Evolutionary conservation across 139 green algal genomes (phyloP), one percentile per base, ranked within the genome.

Genomic region (Trebouxia sp.): DNA sequence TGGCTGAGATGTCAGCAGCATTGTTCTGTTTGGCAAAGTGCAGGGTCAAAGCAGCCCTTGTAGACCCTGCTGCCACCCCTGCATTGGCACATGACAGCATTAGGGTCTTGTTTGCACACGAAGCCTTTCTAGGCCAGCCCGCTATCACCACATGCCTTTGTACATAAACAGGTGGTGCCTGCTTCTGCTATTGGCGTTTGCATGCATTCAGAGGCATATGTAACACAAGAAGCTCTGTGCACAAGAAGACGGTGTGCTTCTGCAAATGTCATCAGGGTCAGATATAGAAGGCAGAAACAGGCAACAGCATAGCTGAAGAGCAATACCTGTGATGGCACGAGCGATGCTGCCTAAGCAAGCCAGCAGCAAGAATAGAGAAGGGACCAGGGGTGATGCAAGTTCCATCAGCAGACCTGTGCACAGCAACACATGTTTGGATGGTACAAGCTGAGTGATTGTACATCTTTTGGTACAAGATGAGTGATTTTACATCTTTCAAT

Each of bases 1-100:
- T 97, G 32, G 93, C 89, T 1, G 93, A 84, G 1, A 97, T 88
- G 78, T 97, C 94, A 26, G 93, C 94, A 1, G 93, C 89, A 77
- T 97, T 97, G 55, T 89, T 76, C 12, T 65, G 42, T n/a, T 26
- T 53, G 14, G 85, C 84, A 87, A 98, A 98, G 85, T 98, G 94
- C 80, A 95, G 87, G 5, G 94, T 98, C 55, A 98, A 85, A 6
- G 94, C 94, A 26, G 88, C 91, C 20, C 93, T 83, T 1, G 93
- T 97, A 1, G 94, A 92, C 14, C 92, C 91, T 22, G 84, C 90
- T 6, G 91, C 91, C 37, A 94, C 92, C 3, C 93, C 93, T 86
- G 83, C 85, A 78, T 42, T n/a, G n/a, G n/a, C n/a, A n/a, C n/a
- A n/a, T n/a, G n/a, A n/a, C n/a, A n/a, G n/a, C n/a, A n/a, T n/a